Base-by-base conservation (phyloP, 2,329 filamentous ascomycete genomes). In the Periconia digitata region DNA sequence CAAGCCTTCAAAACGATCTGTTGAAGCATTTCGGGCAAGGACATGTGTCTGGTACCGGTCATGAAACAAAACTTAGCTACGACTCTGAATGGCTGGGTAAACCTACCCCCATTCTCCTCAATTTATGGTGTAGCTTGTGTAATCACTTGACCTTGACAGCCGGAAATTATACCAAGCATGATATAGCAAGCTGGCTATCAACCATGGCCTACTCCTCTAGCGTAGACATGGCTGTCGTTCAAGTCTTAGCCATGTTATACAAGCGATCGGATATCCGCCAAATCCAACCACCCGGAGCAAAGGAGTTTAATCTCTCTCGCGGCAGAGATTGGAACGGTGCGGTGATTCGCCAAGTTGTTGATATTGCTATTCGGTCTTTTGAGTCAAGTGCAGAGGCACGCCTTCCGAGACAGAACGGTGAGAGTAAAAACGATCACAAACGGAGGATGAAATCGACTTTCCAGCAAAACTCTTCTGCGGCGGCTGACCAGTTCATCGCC, bases 41-140 rank as follows among this genome's bases (percentile, higher is more conserved):
- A n/a, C n/a, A n/a, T n/a, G n/a, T n/a, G n/a, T n/a, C n/a, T n/a
- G n/a, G n/a, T n/a, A n/a, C n/a, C n/a, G n/a, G n/a, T n/a, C n/a
- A n/a, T n/a, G n/a, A n/a, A n/a, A n/a, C n/a, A 2, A 46, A 2
- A 4, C 43, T 69, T 13, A 20, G 18, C 2, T 69, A 53, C 41
- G 60, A 62, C 44, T 23, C 58, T 8, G 43, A 49, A 29, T 70
- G 60, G 63, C 42, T 69, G 6, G 39, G 20, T 1, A 23, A 53
- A 3, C 40, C 49, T 2, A 48, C 51, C 1, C 12, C 27, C 2
- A 36, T 48, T 8, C 17, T 68, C 3, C 34, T 34, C 0, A 17
- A 54, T 1, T 4, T 45, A 6, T 69, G 60, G 64, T 67, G 64
- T 43, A 47, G 24, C 8, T 34, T 67, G 2, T 63, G 69, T 21